Conservation (phyloP, 2,329 filamentous ascomycete species). For the Ophiostoma novo-ulmi region DNA sequence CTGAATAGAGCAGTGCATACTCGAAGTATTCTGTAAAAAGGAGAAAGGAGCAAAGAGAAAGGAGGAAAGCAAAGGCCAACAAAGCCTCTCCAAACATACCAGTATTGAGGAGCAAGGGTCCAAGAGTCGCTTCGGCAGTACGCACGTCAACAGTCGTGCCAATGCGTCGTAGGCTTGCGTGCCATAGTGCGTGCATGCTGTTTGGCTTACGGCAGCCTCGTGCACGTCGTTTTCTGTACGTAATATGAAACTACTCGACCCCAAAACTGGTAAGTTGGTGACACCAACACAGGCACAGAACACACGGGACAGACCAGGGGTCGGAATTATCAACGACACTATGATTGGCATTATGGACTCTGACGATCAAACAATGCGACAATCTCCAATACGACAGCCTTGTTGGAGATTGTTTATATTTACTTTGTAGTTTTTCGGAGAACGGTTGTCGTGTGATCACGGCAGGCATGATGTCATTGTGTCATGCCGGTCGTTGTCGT, state of each 20-base stretch:
- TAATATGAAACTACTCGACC: background rate
- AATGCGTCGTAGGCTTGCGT: background rate
- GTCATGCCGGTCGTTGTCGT: background rate
- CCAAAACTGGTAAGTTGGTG: background rate
- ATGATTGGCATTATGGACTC: background rate
- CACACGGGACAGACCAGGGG: background rate
- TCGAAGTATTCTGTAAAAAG: no score
- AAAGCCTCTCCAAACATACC: no score
- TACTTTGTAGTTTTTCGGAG: background rate
- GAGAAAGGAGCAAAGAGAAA: no score
- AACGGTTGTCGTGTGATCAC: background rate
- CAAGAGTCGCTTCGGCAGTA: background rate
- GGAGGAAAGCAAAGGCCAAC: no score
- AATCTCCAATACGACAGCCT: background rate
- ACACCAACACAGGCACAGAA: background rate
- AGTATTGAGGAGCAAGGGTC: background rate
- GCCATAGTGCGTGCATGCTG: background rate
- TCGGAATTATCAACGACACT: background rate
- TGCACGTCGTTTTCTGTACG: background rate
- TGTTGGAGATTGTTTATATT: background rate
- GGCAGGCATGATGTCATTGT: background rate
- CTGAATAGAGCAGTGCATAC: no score
- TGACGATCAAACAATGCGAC: background rate
- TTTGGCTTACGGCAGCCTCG: background rate
- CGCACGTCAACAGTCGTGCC: background rate